Evolutionary conservation across 2,329 filamentous ascomycete species (phyloP), one percentile per base, ranked within the genome.

Genomic region (Calonectria crousiana): DNA sequence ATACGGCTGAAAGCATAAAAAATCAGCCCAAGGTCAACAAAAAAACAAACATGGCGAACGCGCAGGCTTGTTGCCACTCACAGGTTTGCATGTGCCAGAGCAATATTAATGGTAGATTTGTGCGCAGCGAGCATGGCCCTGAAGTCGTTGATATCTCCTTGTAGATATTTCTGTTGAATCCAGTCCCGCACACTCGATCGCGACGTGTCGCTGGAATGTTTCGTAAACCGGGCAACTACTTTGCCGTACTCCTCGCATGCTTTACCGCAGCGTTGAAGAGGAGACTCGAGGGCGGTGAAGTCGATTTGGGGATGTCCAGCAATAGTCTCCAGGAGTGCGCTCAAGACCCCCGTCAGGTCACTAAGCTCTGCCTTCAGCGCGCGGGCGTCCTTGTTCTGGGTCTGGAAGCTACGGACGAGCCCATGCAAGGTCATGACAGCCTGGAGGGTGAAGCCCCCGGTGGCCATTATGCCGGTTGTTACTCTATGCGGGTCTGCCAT

Each of bases 101-200:
- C 76, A 67, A 79, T 78, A 16, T 74, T 78, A 4, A 80, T 80
- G 6, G 76, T 79, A 5, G 78, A 75, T 26, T 86, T 87, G 72
- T 87, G 88, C 47, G 81, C 83, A 56, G 85, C 82, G 36, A 88
- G 75, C 67, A 85, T 77, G 28, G 82, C 75, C 65, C 78, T 83
- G 71, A 88, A 88, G 72, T 82, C 83, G 70, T 83, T 82, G 53
- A 88, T 85, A 74, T 87, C 81, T 62, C 86, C 84, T 56, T 84
- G 84, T 79, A 87, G 85, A 68, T 87, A 88, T 75, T 78, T 83
- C 71, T 88, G 77, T 74, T 81, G 85, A 8, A 85, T 83, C 87
- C 84, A 88, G 76, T 87, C 86, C 65, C 84, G 83, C 75, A 88
- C 85, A 78, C 85, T 88, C 47, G 82, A 81, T 67, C 82, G 79